A percentile compares a stretch with the other conserved stretches of the same genome.
These are phyloP conservation scores for Cryphonectria parasitica DNA, from an alignment of 2,329 filamentous ascomycete species.

Conservation along the genomic window DNA sequence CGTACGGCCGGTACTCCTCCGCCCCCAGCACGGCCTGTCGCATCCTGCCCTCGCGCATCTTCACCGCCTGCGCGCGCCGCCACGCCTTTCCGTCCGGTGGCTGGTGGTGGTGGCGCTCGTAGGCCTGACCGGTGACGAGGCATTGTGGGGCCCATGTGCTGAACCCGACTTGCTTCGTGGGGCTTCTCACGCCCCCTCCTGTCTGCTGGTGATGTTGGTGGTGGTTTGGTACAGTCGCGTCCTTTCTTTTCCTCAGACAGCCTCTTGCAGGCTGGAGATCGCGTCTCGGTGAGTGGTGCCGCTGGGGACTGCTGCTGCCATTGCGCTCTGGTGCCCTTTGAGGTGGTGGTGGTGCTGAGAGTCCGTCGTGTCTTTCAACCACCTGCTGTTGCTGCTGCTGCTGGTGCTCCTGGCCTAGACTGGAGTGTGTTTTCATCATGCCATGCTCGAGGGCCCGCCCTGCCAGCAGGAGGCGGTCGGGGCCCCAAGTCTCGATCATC, in stretches of 20 bases:
- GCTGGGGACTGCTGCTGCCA: not conserved
- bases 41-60: not conserved
- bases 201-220: not conserved
- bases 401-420: not conserved
- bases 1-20: slow-evolving; percentile 7
- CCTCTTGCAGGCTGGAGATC: not conserved
- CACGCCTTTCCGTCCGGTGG: slow-evolving; percentile 1
- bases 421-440: not conserved
- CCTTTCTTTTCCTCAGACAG: not conserved
- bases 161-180: not conserved
- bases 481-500: slow-evolving; percentile 3
- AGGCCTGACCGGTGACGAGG: slow-evolving; percentile 8
- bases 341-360: too few species aligned
- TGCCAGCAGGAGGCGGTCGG: not conserved
- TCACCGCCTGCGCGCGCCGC: not conserved
- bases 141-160: not conserved
- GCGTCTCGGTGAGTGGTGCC: not conserved
- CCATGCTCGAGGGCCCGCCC: not conserved
- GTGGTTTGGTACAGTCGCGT: too few species aligned
- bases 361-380: not conserved
- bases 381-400: not conserved
- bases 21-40: slow-evolving; percentile 1
- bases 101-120: not conserved
- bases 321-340: not conserved
- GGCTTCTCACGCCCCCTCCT: not conserved